Evolutionary conservation across 1,139 yeast genomes (phyloP).

Genomic region (Geotrichum reessii): DNA sequence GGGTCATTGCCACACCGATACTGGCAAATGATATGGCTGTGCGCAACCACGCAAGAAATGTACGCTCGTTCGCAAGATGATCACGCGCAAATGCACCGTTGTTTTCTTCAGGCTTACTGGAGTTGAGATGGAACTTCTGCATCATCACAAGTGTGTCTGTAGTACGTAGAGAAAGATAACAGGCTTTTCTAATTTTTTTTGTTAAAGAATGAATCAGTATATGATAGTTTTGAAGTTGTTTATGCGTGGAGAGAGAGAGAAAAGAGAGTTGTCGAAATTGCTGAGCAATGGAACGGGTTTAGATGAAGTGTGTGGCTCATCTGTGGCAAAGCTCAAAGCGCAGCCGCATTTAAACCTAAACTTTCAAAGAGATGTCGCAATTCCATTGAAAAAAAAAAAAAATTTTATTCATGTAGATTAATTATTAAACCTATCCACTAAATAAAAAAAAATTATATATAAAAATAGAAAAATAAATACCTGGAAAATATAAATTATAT

Average conservation of each 20-base stretch:
- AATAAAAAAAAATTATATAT: neutral
- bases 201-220: too few relatives aligned
- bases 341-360: too few relatives aligned
- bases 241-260: neutral
- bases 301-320: neutral
- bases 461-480: neutral
- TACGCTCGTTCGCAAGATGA: conserved; percentile 71
- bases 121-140: neutral
- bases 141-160: neutral
- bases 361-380: too few relatives aligned
- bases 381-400: too few relatives aligned
- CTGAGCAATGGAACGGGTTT: neutral
- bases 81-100: conserved; percentile 50
- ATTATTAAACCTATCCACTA: neutral
- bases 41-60: conserved; percentile 70
- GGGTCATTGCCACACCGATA: conserved; percentile 53
- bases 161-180: neutral
- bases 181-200: neutral
- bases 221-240: too few relatives aligned
- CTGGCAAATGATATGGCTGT: conserved; percentile 55
- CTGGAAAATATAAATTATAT: too few relatives aligned
- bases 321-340: neutral
- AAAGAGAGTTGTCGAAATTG: neutral
- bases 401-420: too few relatives aligned
- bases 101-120: conserved; percentile 31